Evolutionary conservation across 257 asterid genomes (phyloP).

Genomic region (Solanum piurae): DNA sequence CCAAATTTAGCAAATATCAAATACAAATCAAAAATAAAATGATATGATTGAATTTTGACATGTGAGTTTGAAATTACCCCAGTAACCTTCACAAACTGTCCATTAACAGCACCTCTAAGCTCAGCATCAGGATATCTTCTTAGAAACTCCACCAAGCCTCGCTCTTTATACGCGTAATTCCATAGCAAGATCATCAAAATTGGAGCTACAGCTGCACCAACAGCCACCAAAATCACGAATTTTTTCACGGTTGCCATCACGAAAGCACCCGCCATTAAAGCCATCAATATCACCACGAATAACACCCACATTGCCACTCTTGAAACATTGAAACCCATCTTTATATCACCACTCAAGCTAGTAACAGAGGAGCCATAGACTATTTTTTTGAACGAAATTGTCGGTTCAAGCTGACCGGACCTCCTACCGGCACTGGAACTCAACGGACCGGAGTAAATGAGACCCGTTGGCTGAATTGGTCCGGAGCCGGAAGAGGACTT

Average conservation of each 20-base stretch:
- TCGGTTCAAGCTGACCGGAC: constrained; percentile 53
- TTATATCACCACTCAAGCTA: constrained; percentile 38
- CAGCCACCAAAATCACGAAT: constrained; percentile 50
- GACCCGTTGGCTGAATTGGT: constrained; percentile 58
- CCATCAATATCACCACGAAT: constrained; percentile 68
- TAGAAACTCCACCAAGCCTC: constrained; percentile 42
- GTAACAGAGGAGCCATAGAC: constrained; percentile 73
- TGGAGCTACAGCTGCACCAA: constrained; percentile 37
- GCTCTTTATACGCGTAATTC: constrained; percentile 47
- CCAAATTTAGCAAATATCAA: background rate
- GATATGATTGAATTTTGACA: background rate
- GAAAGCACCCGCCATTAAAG: constrained; percentile 73
- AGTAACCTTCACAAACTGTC: constrained; percentile 77
- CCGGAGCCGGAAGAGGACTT: constrained; percentile 70
- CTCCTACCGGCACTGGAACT: constrained; percentile 46
- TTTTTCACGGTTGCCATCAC: constrained; percentile 74
- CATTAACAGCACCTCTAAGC: constrained; percentile 80
- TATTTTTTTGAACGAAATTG: constrained; percentile 38
- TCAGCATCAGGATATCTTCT: constrained; percentile 49
- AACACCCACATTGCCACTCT: constrained; percentile 80
- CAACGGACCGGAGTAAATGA: constrained; percentile 71
- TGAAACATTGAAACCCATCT: constrained; percentile 69
- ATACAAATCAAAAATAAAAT: background rate
- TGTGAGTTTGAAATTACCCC: constrained; percentile 44
- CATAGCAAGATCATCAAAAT: constrained; percentile 33